Evolutionary conservation across 2,329 filamentous ascomycete species (phyloP), one percentile per base, ranked within the genome.

Genomic region (Biscogniauxia sp.): DNA sequence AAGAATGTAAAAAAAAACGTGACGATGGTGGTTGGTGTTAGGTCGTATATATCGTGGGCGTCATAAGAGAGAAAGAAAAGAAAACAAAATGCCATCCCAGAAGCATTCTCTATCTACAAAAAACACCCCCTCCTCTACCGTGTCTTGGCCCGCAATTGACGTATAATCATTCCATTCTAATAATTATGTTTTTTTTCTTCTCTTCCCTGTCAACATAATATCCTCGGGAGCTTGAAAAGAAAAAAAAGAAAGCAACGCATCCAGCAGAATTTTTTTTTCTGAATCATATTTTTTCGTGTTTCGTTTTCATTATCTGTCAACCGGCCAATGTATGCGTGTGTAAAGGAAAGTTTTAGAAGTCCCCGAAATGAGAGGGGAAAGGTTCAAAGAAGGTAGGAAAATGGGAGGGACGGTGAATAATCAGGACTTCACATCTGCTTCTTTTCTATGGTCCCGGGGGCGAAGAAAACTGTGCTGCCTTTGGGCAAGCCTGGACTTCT

Each of bases 381-480:
- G 32, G 13, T 7, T 37, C 32, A 17, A 45, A 32, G 28, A 32
- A 32, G 2, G 9, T 9, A 32, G 7, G 11, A 32, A 32, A 9
- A 5, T 7, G 2, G 28, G 28, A 32, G 7, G 28, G 28, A 2
- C 5, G 23, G 20, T 19, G 15, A 17, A 51, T 20, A 53, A 32
- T 26, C 7, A 54, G 6, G 25, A 8, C 17, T 3, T 19, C 41
- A 61, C 5, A 54, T 53, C 15, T 61, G 19, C 51, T 66, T 62
- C 41, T 64, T 61, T 13, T 26, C 51, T 13, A 45, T 45, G 37
- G 37, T 6, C 37, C 37, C 37, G 37, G 41, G 13, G 4, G 55
- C 8, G 19, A 58, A 53, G 19, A 60, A 61, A 4, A 60, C 25
- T 5, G 17, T 20, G 37, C 56, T 52, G 41, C 26, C 13, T 25